Conservation (phyloP, 345 rosid genomes). For the Cochlearia excelsa region DNA sequence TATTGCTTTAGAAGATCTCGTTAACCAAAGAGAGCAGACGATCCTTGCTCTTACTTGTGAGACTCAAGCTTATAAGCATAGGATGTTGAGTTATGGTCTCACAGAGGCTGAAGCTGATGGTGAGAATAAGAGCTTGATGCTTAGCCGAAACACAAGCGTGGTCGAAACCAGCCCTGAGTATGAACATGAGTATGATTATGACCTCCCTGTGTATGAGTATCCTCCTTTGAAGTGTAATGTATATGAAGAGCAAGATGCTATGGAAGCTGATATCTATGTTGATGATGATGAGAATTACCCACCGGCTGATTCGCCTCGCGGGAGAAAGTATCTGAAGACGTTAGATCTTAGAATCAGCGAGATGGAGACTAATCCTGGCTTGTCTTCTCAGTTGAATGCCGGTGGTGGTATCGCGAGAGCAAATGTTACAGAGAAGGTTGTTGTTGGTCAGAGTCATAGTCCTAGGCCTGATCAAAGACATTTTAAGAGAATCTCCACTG, state of each 20-base stretch:
- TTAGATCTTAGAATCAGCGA: conserved; percentile 64
- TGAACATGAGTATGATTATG: conserved; percentile 29
- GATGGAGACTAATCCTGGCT: conserved; percentile 67
- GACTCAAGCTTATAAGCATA: conserved; percentile 85
- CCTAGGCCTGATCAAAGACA: conserved; percentile 56
- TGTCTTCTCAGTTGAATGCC: conserved; percentile 45
- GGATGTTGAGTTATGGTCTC: conserved; percentile 89
- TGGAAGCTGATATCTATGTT: conserved; percentile 52
- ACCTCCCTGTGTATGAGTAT: conserved; percentile 51
- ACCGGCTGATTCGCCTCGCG: conserved; percentile 61
- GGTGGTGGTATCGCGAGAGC: conserved; percentile 42
- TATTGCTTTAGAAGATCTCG: conserved; percentile 56
- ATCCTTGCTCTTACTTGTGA: conserved; percentile 75
- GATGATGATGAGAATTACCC: conserved; percentile 78
- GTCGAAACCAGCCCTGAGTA: conserved; percentile 32
- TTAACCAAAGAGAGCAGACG: conserved; percentile 71
- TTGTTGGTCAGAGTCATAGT: conserved; percentile 54
- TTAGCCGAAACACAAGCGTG: conserved; percentile 43
- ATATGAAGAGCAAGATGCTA: conserved; percentile 49
- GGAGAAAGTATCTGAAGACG: conserved; percentile 54
- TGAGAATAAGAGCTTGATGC: conserved; percentile 38
- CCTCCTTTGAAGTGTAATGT: conserved; percentile 81
- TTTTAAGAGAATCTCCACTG: conserved; percentile 49
- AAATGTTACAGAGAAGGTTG: conserved; percentile 55
- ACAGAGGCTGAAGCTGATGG: conserved; percentile 75